Base-by-base conservation (phyloP, 2,329 filamentous ascomycete genomes). In the Teratosphaeria viscida region DNA sequence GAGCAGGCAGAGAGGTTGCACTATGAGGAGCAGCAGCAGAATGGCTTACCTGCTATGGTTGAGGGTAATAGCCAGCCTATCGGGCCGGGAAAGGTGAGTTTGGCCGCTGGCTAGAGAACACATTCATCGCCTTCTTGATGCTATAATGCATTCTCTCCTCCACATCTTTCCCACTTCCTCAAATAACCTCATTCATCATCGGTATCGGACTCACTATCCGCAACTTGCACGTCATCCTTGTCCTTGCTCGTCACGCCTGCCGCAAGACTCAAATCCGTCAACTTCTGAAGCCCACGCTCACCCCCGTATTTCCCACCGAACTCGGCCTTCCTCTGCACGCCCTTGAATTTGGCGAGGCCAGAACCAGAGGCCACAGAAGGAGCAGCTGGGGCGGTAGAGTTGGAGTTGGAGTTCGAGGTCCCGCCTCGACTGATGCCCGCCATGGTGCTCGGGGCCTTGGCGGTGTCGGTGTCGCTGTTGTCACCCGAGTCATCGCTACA, bases 1-100 rank as follows among this genome's bases (percentile, higher is more conserved):
- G 87, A 85, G 61, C 84, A 86, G 57, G 92, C 92, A 1, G 92
- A 96, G 77, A 81, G 87, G 72, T 27, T 55, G 54, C 52, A 55
- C 27, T 56, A 35, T n/a, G 52, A 57, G 23, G 53, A 55, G 53
- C 29, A 34, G 23, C 29, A 55, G 53, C 27, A 37, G 4, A 55
- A 37, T 29, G 53, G 53, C 23, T 55, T 12, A 23, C 34, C 11
- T 7, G 53, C 27, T 32, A 37, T 14, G 5, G 53, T 29, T 16
- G 53, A 55, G 23, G 11, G 53, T 14, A 37, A 32, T 32, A 26
- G 53, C 5, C 19, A 55, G 53, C 29, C 29, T 4, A 23, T 34
- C n/a, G 53, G 53, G 53, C 53, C 29, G 23, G 53, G 32, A 23
- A 23, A 37, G 43, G 43, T 49, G 43, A 49, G n/a, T 23, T 23